phyloP scores from a whole-genome alignment of 805 yeast species.

The Wickerhamiella cacticola region DNA sequence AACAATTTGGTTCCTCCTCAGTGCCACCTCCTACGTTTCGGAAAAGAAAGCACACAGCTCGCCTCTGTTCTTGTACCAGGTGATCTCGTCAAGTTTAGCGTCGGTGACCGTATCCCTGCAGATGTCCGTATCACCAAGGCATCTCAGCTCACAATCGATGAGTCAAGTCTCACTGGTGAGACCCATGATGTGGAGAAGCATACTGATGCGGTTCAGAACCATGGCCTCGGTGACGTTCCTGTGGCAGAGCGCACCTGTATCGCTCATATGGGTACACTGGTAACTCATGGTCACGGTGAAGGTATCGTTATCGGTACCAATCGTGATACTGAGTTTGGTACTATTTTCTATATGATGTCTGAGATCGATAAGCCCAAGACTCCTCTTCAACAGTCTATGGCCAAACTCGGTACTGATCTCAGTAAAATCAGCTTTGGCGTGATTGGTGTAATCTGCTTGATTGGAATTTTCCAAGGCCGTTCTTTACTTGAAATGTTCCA shows the following conservation, averaged over 20 bases:
- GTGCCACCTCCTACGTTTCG: slow-evolving; percentile 79
- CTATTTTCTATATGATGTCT: slow-evolving; percentile 90
- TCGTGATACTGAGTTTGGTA: slow-evolving; percentile 80
- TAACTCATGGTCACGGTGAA: slow-evolving; percentile 87
- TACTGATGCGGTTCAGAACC: slow-evolving; percentile 27
- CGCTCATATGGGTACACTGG: slow-evolving; percentile 96
- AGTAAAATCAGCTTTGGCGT: slow-evolving; percentile 74
- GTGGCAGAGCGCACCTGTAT: slow-evolving; percentile 61
- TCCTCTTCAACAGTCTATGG: slow-evolving; percentile 93
- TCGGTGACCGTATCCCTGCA: slow-evolving; percentile 96
- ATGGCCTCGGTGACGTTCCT: slow-evolving; percentile 26
- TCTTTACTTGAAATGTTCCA: slow-evolving; percentile 97
- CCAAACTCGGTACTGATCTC: slow-evolving; percentile 81
- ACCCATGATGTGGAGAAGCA: slow-evolving; percentile 71
- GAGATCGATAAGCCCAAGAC: slow-evolving; percentile 95
- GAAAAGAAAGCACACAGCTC: slow-evolving; percentile 62
- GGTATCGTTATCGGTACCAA: slow-evolving; percentile 93
- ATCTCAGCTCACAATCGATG: slow-evolving; percentile 76
- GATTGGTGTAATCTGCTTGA: slow-evolving; percentile 80
- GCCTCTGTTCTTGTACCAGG: slow-evolving; percentile 92
- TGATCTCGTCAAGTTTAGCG: slow-evolving; percentile 75
- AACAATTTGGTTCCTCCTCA: slow-evolving; percentile 93
- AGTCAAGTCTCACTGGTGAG: slow-evolving; percentile 92
- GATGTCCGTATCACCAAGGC: slow-evolving; percentile 74
- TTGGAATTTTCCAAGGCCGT: slow-evolving; percentile 87